Base-by-base conservation (phyloP, 2,329 filamentous ascomycete species). In the Cordyceps tenuipes region DNA sequence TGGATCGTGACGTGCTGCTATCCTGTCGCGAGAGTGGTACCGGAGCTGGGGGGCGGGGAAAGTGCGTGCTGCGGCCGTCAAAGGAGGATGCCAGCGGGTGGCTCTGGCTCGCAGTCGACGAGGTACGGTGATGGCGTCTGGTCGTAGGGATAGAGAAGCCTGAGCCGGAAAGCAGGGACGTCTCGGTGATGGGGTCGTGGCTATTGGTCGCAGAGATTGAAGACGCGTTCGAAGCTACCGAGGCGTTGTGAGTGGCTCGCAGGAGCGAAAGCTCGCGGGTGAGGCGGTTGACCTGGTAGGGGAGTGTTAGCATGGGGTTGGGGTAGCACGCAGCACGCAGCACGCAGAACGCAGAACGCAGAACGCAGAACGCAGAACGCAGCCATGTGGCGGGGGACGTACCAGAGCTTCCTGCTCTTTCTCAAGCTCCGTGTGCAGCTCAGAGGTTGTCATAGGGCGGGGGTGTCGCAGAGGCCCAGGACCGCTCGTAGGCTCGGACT, bases 381-480 rank as follows among this genome's bases (percentile, higher is more conserved):
- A 56, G 34, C 15, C 46, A 29, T 50, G 55, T 43, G 46, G 19
- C 34, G 19, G 6, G 39, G 31, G 41, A 76, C 85, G 64, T 80
- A 94, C 92, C 68, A 97, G 88, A 41, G 91, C 90, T 73, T 97
- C 93, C 68, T 97, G 92, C 71, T 97, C 93, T 73, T 95, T 94
- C 74, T 97, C 93, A 29, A 97, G 80, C 75, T 96, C 85, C 62
- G 89, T 80, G 72, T 97, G 91, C 63, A 97, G 80, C 72, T 97
- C 93, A 3, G 91, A 89, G 1, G 91, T 87, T 0, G 93, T 97
- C 71, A 97, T 76, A 3, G 92, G 92, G 41, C 90, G 83, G 6
- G 93, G 92, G 71, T 96, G 92, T 63, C 93, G 84, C 67, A 95
- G 76, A 4, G 93, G 92, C 0, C 88, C 89, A 60, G 84, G 83